phyloP scores from a whole-genome alignment of 352 stramenopile species.

The Discostella stelligera region DNA sequence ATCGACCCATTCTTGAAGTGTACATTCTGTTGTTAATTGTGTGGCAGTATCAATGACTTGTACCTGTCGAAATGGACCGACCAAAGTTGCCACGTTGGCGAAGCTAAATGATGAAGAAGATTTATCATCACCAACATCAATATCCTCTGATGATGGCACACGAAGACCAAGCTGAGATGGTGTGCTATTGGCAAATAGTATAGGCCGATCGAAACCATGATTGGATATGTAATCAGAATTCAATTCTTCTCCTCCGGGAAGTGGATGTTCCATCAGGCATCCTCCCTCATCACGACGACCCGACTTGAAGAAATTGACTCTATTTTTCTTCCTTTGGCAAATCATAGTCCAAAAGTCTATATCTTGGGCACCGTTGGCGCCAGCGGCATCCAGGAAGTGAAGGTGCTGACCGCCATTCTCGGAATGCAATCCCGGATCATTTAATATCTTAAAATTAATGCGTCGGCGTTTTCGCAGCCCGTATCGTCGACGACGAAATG shows the following conservation, averaged over 20 bases:
- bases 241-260: not conserved
- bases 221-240: not conserved
- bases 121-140: not conserved
- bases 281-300: not conserved
- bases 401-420: not conserved
- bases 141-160: not conserved
- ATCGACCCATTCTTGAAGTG: constrained; percentile 20
- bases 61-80: constrained; percentile 10
- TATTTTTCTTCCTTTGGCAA: not conserved
- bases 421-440: constrained; percentile 6
- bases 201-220: constrained; percentile 15
- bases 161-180: constrained; percentile 5
- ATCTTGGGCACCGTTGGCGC: constrained; percentile 9
- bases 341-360: constrained; percentile 5
- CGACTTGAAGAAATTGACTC: not conserved
- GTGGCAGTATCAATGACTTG: constrained; percentile 28
- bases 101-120: constrained; percentile 5
- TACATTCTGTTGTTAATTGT: constrained; percentile 19
- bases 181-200: constrained; percentile 1
- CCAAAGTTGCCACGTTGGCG: constrained; percentile 5
- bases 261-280: not conserved
- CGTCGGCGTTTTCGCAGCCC: constrained; percentile 13
- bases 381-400: not conserved
- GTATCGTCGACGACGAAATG: not conserved
- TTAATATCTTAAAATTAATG: constrained; percentile 17